A percentile compares a stretch with the other conserved stretches of the same genome.
These are phyloP conservation scores for Cynanchum wilfordii DNA, from an alignment of 257 asterid species.

Conservation along the genomic window DNA sequence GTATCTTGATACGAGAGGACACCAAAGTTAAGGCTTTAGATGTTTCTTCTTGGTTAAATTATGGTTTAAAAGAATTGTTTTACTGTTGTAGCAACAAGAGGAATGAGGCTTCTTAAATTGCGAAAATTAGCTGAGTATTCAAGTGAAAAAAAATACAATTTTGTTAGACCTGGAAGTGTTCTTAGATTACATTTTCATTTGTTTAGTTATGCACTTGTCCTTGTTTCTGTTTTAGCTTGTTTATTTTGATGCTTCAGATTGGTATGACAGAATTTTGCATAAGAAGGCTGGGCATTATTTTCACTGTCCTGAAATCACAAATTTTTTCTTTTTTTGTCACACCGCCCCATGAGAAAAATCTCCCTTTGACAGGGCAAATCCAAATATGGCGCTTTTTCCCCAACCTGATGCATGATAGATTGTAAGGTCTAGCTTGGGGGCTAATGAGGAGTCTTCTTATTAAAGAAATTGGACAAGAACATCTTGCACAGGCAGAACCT, in stretches of 20 bases:
- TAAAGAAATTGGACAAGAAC: too few species aligned
- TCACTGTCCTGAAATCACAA: neutral
- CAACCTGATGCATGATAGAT: too few species aligned
- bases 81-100: conserved; percentile 53
- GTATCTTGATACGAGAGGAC: conserved; percentile 13
- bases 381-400: too few species aligned
- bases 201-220: neutral
- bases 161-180: conserved; percentile 32
- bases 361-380: too few species aligned
- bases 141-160: conserved; percentile 36
- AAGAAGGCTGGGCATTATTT: neutral
- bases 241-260: neutral
- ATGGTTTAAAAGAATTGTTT: conserved; percentile 22
- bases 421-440: too few species aligned
- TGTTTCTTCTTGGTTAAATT: conserved; percentile 22
- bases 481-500: too few species aligned
- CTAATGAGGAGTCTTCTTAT: too few species aligned
- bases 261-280: neutral
- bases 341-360: neutral
- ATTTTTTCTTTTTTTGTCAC: too few species aligned
- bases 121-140: conserved; percentile 26
- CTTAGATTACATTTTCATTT: neutral
- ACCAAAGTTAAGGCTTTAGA: conserved; percentile 20
- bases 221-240: neutral
- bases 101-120: conserved; percentile 19